A percentile compares a stretch with the other conserved stretches of the same genome.
Conservation (phyloP, 768 basidiomycete genomes). For the Agaricus sinodeliciosus region DNA sequence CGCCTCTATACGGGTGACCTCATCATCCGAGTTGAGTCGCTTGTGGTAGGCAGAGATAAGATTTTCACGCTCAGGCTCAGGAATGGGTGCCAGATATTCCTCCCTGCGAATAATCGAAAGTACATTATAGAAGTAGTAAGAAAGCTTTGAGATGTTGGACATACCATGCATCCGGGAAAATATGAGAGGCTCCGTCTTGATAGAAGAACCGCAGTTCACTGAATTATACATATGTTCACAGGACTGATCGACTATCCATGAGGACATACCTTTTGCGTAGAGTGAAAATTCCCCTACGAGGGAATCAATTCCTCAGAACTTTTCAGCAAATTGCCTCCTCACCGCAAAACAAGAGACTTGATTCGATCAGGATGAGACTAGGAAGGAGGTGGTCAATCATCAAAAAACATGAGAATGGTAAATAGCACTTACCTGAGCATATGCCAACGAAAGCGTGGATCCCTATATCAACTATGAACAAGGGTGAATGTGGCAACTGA, state of each 20-base stretch:
- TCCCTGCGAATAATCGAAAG: constrained; percentile 45
- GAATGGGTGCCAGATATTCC: constrained; percentile 74
- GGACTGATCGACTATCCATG: not conserved
- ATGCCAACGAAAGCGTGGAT: constrained; percentile 79
- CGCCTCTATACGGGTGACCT: constrained; percentile 54
- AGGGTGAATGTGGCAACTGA: not conserved
- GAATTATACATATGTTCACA: too few species aligned
- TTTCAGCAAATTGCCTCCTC: constrained; percentile 8
- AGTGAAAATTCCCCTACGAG: constrained; percentile 77
- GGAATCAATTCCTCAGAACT: not conserved
- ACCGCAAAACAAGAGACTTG: constrained; percentile 74
- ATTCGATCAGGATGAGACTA: constrained; percentile 79
- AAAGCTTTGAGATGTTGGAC: not conserved
- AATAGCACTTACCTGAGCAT: constrained; percentile 58
- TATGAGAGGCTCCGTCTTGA: constrained; percentile 74
- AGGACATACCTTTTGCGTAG: constrained; percentile 59
- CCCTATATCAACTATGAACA: constrained; percentile 38
- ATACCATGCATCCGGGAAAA: constrained; percentile 88
- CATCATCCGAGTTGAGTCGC: constrained; percentile 68
- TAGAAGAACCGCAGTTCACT: constrained; percentile 91
- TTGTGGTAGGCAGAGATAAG: constrained; percentile 81
- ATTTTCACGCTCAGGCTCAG: constrained; percentile 72
- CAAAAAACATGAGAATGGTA: not conserved
- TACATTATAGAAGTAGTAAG: not conserved
- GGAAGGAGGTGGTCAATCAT: not conserved